Conservation (phyloP, 495 filamentous ascomycete species). For the Neurospora intermedia region DNA sequence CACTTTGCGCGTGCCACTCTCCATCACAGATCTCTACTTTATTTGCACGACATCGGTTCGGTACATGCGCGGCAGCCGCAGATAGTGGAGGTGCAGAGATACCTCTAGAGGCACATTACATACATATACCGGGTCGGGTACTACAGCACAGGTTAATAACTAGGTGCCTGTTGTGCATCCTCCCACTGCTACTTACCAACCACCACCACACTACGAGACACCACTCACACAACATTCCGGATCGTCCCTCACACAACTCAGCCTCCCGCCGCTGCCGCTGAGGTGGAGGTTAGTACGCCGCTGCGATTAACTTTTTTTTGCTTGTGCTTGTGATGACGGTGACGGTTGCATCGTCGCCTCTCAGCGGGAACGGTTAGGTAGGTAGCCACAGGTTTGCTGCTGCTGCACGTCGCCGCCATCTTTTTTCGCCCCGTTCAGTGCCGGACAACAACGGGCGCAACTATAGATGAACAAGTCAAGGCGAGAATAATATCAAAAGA, state of each 20-base stretch:
- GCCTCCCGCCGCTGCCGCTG: background rate
- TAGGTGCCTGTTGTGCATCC: background rate
- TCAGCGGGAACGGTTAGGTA: background rate
- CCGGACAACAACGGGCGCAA: background rate
- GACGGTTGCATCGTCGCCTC: background rate
- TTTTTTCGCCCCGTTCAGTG: background rate
- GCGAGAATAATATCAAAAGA: background rate
- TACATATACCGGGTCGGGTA: background rate
- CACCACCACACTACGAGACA: background rate
- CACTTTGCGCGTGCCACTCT: background rate
- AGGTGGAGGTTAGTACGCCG: background rate
- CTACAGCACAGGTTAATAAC: background rate
- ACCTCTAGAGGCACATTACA: background rate
- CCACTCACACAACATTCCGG: background rate
- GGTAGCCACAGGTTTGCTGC: background rate
- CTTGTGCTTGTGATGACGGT: constrained; percentile 2
- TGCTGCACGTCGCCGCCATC: constrained; percentile 6
- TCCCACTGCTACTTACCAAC: background rate
- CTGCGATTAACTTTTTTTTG: background rate
- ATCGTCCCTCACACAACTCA: background rate
- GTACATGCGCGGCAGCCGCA: background rate
- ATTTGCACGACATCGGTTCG: background rate
- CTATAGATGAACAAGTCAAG: background rate
- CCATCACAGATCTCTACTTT: background rate
- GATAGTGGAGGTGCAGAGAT: background rate